Conservation (phyloP, 164 flowering plant genomes). For the Tetracentron sinense region DNA sequence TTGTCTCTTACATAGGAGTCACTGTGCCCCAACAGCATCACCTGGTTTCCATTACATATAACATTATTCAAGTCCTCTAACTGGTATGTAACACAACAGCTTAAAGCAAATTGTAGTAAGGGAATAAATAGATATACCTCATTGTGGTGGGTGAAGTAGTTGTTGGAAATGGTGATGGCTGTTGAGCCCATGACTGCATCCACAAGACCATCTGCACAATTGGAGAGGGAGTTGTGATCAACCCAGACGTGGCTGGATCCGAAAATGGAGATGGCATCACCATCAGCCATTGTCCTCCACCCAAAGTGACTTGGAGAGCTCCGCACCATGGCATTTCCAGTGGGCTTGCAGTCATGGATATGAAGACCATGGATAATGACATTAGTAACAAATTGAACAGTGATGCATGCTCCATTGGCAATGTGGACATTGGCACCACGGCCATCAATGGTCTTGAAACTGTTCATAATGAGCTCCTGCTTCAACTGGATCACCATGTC, state of each 20-base stretch:
- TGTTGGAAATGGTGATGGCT: constrained; percentile 90
- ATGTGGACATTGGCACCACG: constrained; percentile 45
- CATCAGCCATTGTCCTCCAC: constrained; percentile 49
- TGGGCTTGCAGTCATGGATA: constrained; percentile 46
- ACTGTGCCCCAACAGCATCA: constrained; percentile 92
- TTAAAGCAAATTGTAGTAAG: background rate
- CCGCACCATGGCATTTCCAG: constrained; percentile 47
- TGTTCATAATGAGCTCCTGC: constrained; percentile 49
- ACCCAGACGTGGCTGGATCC: constrained; percentile 95
- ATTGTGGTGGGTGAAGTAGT: constrained; percentile 86
- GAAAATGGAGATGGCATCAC: constrained; percentile 80
- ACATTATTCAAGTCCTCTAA: background rate
- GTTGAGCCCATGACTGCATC: constrained; percentile 98
- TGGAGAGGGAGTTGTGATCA: constrained; percentile 85
- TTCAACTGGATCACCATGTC: constrained; percentile 43
- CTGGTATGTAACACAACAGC: background rate
- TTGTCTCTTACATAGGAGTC: constrained; percentile 80
- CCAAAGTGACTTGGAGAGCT: constrained; percentile 45
- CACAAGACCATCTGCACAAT: constrained; percentile 92
- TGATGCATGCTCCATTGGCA: constrained; percentile 43
- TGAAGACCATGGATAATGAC: constrained; percentile 43
- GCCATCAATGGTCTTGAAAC: constrained; percentile 46
- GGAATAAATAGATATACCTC: constrained; percentile 46
- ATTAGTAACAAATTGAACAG: constrained; percentile 38
- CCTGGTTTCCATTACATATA: constrained; percentile 33